Evolutionary conservation across 2,329 filamentous ascomycete genomes (phyloP).

Genomic region (Neonectria ditissima): DNA sequence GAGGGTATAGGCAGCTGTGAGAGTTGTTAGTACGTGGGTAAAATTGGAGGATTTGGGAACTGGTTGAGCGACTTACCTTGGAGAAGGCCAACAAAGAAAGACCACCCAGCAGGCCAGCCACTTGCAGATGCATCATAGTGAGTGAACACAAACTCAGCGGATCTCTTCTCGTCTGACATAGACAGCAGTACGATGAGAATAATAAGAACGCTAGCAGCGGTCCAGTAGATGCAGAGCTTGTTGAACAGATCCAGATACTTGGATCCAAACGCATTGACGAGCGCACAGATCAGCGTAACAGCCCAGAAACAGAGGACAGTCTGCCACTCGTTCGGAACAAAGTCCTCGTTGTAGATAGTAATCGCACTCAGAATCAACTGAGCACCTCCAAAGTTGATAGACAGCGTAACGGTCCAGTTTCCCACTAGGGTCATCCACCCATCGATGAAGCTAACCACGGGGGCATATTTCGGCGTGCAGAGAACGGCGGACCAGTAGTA

Average conservation of each 20-base stretch:
- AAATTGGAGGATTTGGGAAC: conserved; percentile 51
- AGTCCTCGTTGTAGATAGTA: conserved; percentile 70
- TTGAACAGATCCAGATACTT: conserved; percentile 72
- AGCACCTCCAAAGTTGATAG: conserved; percentile 75
- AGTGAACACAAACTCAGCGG: conserved; percentile 73
- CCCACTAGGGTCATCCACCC: conserved; percentile 80
- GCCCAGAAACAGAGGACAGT: conserved; percentile 79
- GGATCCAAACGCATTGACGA: conserved; percentile 73
- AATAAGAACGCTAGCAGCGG: conserved; percentile 73
- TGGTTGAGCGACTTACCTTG: conserved; percentile 51
- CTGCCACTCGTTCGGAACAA: conserved; percentile 72
- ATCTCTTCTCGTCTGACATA: conserved; percentile 72
- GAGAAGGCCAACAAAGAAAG: conserved; percentile 66
- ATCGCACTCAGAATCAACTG: conserved; percentile 76
- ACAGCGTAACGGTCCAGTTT: conserved; percentile 77
- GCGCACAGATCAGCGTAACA: conserved; percentile 70
- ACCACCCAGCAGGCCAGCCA: conserved; percentile 77
- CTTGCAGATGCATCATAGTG: conserved; percentile 74
- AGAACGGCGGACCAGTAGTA: conserved; percentile 81
- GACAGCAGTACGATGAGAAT: conserved; percentile 77
- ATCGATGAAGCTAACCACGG: conserved; percentile 75
- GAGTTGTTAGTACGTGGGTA: conserved; percentile 15
- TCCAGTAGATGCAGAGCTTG: conserved; percentile 79
- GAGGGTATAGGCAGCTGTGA: conserved; percentile 51
- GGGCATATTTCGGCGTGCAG: conserved; percentile 69